A percentile compares a stretch with the other conserved stretches of the same genome.
phyloP scores from a whole-genome alignment of 495 filamentous ascomycete species.

The Penicillium odoratum region DNA sequence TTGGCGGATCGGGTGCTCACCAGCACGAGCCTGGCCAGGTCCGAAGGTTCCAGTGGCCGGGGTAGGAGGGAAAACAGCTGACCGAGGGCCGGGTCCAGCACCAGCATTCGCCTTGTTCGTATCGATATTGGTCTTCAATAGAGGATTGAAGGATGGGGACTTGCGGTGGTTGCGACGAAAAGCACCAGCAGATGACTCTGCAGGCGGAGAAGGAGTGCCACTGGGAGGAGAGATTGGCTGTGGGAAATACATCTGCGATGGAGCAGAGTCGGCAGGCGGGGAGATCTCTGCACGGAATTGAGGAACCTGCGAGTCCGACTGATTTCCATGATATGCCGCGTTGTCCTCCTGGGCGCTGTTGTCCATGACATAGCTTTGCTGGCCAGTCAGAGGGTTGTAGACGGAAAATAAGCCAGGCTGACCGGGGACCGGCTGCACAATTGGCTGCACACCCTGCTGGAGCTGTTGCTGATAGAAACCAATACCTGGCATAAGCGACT shows the following conservation, averaged over 20 bases:
- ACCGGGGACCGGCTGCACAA: constrained; percentile 64
- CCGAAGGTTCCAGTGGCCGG: constrained; percentile 87
- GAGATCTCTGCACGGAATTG: constrained; percentile 76
- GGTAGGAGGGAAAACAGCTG: constrained; percentile 73
- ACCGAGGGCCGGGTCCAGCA: constrained; percentile 65
- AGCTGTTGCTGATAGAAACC: constrained; percentile 68
- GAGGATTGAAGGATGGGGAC: constrained; percentile 72
- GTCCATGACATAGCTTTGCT: constrained; percentile 72
- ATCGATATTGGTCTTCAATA: constrained; percentile 56
- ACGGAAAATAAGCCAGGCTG: constrained; percentile 76
- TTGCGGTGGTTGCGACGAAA: constrained; percentile 95
- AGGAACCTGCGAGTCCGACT: constrained; percentile 52
- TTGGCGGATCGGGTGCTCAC: constrained; percentile 92
- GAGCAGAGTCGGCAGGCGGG: constrained; percentile 63
- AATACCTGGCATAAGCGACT: constrained; percentile 44
- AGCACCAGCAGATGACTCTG: constrained; percentile 69
- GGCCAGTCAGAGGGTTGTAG: constrained; percentile 79
- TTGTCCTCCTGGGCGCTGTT: constrained; percentile 43
- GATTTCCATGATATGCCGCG: constrained; percentile 29
- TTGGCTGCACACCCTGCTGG: constrained; percentile 71
- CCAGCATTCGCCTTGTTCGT: constrained; percentile 56
- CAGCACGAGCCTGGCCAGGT: constrained; percentile 87
- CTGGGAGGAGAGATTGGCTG: constrained; percentile 64
- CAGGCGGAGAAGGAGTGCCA: constrained; percentile 59
- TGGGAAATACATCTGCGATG: constrained; percentile 45